phyloP scores from a whole-genome alignment of 2,329 filamentous ascomycete genomes.

The Aspergillus pseudoglaucus region DNA sequence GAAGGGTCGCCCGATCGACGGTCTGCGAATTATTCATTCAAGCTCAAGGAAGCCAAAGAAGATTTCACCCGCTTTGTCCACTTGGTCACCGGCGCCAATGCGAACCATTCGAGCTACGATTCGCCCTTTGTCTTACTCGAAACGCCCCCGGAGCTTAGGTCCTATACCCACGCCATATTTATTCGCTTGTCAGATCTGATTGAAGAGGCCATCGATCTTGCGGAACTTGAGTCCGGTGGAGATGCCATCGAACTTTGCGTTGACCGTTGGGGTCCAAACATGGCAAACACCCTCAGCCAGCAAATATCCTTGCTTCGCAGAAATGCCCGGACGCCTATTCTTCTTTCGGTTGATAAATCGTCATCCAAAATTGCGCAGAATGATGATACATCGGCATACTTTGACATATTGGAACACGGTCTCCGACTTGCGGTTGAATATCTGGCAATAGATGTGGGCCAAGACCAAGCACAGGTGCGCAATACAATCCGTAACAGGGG shows the following conservation, averaged over 20 bases:
- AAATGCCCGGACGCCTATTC: constrained; percentile 51
- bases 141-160: constrained; percentile 52
- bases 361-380: constrained; percentile 9
- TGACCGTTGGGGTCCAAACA: constrained; percentile 49
- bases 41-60: constrained; percentile 49
- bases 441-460: constrained; percentile 30
- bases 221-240: constrained; percentile 51
- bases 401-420: constrained; percentile 33
- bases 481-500: constrained; percentile 29
- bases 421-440: constrained; percentile 37
- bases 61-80: constrained; percentile 57
- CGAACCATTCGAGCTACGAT: constrained; percentile 48
- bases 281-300: constrained; percentile 46
- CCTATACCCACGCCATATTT: constrained; percentile 39
- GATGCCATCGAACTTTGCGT: constrained; percentile 57
- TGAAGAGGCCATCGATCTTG: constrained; percentile 36
- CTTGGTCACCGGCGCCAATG: constrained; percentile 49
- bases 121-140: constrained; percentile 57
- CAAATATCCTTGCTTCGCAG: constrained; percentile 54
- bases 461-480: constrained; percentile 20
- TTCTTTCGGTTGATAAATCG: constrained; percentile 48
- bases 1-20: constrained; percentile 39
- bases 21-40: constrained; percentile 42
- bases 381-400: constrained; percentile 18
- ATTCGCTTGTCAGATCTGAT: constrained; percentile 32